Percentiles rank a stretch among this genome's conserved stretches.
phyloP scores from a whole-genome alignment of 2,329 filamentous ascomycete genomes.

The Ceratocystiopsis sp. region DNA sequence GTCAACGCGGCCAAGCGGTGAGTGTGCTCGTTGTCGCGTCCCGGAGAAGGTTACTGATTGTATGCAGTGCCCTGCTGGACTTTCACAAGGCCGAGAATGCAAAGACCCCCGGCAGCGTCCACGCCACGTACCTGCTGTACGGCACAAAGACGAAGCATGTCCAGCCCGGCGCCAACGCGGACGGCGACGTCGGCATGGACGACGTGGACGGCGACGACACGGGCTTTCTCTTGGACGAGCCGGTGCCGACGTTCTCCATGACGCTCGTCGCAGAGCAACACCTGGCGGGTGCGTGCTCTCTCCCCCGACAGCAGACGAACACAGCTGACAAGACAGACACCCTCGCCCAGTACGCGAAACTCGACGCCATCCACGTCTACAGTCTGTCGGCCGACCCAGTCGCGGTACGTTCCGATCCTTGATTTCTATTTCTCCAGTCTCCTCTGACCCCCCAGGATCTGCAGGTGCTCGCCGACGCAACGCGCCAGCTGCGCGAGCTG shows the following conservation, averaged over 20 bases:
- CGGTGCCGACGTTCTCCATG: conserved; percentile 39
- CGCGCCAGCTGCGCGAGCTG: conserved; percentile 41
- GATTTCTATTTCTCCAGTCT: neutral
- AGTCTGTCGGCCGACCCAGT: conserved; percentile 58
- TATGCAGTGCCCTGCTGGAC: conserved; percentile 61
- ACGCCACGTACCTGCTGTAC: conserved; percentile 82
- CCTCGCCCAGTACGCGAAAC: conserved; percentile 51
- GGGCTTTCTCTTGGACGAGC: conserved; percentile 45
- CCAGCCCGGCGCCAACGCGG: conserved; percentile 6
- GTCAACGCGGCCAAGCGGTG: conserved; percentile 82
- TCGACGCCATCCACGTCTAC: conserved; percentile 73
- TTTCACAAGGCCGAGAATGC: conserved; percentile 66
- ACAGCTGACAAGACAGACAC: conserved; percentile 29
- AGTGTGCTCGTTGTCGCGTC: conserved; percentile 10
- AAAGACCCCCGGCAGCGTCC: conserved; percentile 55
- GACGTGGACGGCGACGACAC: conserved; percentile 46
- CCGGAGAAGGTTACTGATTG: neutral
- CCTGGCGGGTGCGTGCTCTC: conserved; percentile 37
- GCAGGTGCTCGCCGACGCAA: conserved; percentile 52
- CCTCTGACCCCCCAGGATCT: conserved; percentile 30
- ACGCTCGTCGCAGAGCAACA: conserved; percentile 56
- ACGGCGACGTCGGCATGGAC: conserved; percentile 53
- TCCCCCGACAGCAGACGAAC: conserved; percentile 6
- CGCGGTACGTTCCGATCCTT: conserved; percentile 27
- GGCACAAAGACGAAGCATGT: conserved; percentile 34